A percentile compares a stretch with the other conserved stretches of the same genome.
Conservation (phyloP, 495 filamentous ascomycete genomes). For the Tuber umbilicatum region DNA sequence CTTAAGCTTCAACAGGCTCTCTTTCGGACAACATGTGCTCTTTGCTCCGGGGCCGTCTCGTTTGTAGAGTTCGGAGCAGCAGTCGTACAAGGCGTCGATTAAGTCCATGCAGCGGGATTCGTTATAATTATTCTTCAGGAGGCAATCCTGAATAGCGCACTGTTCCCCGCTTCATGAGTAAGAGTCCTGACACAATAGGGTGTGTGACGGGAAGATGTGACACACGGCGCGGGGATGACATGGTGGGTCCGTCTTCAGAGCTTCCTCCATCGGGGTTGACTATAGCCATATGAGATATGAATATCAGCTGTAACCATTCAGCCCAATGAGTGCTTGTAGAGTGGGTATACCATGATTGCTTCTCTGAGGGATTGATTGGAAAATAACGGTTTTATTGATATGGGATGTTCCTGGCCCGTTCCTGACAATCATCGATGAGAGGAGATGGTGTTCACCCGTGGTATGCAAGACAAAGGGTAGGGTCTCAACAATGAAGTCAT, state of each 20-base stretch:
- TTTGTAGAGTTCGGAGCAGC: constrained; percentile 84
- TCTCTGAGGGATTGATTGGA: constrained; percentile 28
- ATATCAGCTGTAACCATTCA: constrained; percentile 24
- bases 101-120: constrained; percentile 75
- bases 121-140: constrained; percentile 76
- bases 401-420: constrained; percentile 16
- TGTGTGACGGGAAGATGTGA: constrained; percentile 54
- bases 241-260: constrained; percentile 66
- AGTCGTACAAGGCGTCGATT: constrained; percentile 90
- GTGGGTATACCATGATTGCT: neutral
- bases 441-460: constrained; percentile 8
- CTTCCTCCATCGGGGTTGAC: constrained; percentile 56
- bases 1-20: constrained; percentile 69
- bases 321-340: neutral
- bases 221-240: constrained; percentile 84
- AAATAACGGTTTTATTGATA: neutral
- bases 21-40: constrained; percentile 79
- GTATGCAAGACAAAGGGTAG: constrained; percentile 5
- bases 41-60: constrained; percentile 65
- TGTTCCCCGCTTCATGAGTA: constrained; percentile 11
- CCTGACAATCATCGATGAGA: constrained; percentile 21
- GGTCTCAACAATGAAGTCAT: constrained; percentile 33
- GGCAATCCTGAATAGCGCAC: constrained; percentile 57
- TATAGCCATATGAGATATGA: constrained; percentile 26
- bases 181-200: constrained; percentile 21